Conservation (phyloP, 1,139 yeast genomes). For the Candida sp. region DNA sequence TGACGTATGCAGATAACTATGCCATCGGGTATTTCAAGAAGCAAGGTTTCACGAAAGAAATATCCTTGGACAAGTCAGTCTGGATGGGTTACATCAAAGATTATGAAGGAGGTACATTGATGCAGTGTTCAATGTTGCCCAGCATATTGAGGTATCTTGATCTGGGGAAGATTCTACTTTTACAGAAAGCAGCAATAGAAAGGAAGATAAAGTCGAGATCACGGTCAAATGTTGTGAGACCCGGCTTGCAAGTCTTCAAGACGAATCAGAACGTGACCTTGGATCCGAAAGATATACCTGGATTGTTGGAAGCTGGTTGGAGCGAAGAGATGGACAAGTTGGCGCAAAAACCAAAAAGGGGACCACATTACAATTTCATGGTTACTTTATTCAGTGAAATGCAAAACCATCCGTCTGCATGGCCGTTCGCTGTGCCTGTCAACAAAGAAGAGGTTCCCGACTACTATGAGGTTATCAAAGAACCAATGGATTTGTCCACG, state of each 20-base stretch:
- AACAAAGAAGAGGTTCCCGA: conserved; percentile 95
- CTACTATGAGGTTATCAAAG: conserved; percentile 94
- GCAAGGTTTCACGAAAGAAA: conserved; percentile 97
- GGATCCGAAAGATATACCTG: conserved; percentile 80
- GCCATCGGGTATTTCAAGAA: conserved; percentile 98
- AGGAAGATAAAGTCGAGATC: conserved; percentile 83
- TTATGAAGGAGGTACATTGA: conserved; percentile 97
- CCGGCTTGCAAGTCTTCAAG: conserved; percentile 80
- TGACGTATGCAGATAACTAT: conserved; percentile 98
- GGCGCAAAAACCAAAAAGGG: conserved; percentile 93
- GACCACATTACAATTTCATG: conserved; percentile 96
- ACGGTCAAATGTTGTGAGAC: conserved; percentile 76
- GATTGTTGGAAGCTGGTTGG: conserved; percentile 95
- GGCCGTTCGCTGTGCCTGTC: conserved; percentile 98
- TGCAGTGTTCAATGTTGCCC: conserved; percentile 98
- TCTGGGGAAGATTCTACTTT: conserved; percentile 78
- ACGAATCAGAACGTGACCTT: conserved; percentile 46
- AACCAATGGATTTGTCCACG: conserved; percentile 98
- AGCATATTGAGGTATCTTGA: conserved; percentile 81
- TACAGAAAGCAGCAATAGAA: conserved; percentile 92
- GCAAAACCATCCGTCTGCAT: conserved; percentile 96
- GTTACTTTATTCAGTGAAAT: conserved; percentile 85
- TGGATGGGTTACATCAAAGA: conserved; percentile 99
- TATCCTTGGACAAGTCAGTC: conserved; percentile 77
- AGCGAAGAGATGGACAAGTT: conserved; percentile 97